Base-by-base conservation (phyloP, 768 basidiomycete genomes). In the Pleurotus salmoneostramineus region DNA sequence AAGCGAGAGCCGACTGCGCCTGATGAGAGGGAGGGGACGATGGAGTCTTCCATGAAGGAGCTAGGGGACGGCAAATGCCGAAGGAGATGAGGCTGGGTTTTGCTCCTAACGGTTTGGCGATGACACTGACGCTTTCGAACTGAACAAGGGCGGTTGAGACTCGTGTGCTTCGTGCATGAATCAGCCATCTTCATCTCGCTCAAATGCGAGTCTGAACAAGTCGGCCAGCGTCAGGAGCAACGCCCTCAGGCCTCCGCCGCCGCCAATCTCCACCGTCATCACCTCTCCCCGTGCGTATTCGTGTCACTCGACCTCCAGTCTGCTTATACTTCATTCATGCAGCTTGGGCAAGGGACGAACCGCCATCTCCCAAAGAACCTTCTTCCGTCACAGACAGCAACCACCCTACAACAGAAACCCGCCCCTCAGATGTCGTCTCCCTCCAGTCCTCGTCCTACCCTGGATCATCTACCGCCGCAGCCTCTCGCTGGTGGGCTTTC, bases 311-410 rank as follows among this genome's bases (percentile, higher is more conserved):
- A 31, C 36, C 36, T 33, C 50, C 32, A 47, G 58, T 44, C 34
- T 40, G 27, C 56, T 44, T 57, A 43, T 36, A 40, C 51, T 43
- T 35, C 6, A 2, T 3, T 45, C 55, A 49, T 10, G 55, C 61
- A 93, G 91, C 91, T 50, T 93, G 91, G 91, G 91, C 91, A 3
- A 78, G 82, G 63, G 87, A 93, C 67, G 91, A 93, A 66, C 89
- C 89, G 3, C 88, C 89, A 3, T 91, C 89, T 0, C 88, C 89
- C 0, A 80, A 73, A 44, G 79, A 83, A 49, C 77, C 75, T 33
- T 62, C 65, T 51, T 65, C 67, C 14, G 59, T 67, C 34, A 57
- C 67, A 14, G 69, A 69, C 49, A 62, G 67, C 17, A 63, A 66
- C 58, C 21, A 27, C 21, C 72, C 68, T 45, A 64, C 66, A 37